Evolutionary conservation across 306 rosid genomes (phyloP).

Genomic region (Cicer yamashitae): DNA sequence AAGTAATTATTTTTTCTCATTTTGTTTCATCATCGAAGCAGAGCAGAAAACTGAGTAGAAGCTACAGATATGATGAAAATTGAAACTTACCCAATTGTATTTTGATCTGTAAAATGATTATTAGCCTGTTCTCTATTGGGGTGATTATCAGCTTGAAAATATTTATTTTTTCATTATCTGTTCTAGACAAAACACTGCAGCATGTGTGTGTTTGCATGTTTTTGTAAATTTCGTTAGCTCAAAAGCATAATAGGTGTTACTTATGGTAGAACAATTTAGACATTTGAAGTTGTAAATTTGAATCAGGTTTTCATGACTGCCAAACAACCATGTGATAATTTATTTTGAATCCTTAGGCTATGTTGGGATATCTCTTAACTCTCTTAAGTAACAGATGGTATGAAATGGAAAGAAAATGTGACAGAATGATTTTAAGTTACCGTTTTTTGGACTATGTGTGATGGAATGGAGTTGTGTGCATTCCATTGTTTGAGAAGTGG

Average conservation of each 20-base stretch:
- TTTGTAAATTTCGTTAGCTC: slow-evolving; percentile 12
- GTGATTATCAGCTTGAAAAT: slow-evolving; percentile 1
- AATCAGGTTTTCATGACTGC: slow-evolving; percentile 27
- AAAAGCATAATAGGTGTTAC: neutral
- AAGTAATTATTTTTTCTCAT: neutral
- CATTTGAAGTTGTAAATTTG: neutral
- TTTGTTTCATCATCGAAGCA: neutral
- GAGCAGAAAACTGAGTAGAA: slow-evolving; percentile 18
- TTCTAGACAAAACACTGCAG: slow-evolving; percentile 14
- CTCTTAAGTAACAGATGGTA: neutral
- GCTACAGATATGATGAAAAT: neutral
- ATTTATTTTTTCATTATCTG: neutral
- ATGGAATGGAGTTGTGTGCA: slow-evolving; percentile 16
- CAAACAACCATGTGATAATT: slow-evolving; percentile 29
- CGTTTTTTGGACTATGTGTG: neutral
- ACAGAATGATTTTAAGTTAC: neutral
- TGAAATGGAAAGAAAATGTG: neutral
- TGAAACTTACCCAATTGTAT: slow-evolving; percentile 9
- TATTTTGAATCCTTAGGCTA: neutral
- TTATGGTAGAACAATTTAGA: neutral
- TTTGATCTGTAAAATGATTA: slow-evolving; percentile 13
- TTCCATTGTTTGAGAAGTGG: slow-evolving; percentile 12
- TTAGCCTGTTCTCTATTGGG: neutral
- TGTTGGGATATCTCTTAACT: neutral
- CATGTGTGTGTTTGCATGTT: neutral